phyloP scores from a whole-genome alignment of 108 stramenopile species.

The Nitzschia sp. region DNA sequence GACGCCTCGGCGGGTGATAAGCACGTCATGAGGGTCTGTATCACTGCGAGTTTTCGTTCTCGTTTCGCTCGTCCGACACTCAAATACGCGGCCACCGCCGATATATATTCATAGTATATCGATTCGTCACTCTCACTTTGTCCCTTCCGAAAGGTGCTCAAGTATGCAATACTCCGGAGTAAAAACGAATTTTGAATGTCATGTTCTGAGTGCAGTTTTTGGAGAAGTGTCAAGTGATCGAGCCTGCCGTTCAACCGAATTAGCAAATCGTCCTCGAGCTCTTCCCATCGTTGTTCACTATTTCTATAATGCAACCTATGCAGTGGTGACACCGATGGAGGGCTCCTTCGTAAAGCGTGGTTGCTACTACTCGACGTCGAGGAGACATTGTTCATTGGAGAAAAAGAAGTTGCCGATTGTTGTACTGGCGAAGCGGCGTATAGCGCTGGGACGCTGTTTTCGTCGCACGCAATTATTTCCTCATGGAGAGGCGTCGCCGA shows the following conservation, averaged over 20 bases:
- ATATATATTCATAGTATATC: slow-evolving; percentile 18
- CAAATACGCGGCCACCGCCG: slow-evolving; percentile 4
- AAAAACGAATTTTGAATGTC: not conserved
- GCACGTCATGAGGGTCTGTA: slow-evolving; percentile 18
- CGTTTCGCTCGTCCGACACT: slow-evolving; percentile 7
- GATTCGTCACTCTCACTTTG: not conserved
- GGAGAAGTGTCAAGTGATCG: not conserved
- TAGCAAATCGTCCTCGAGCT: slow-evolving; percentile 24
- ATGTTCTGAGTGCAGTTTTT: not conserved
- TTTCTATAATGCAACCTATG: no score
- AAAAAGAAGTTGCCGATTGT: no score
- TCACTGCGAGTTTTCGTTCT: slow-evolving; percentile 8
- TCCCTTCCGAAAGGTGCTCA: slow-evolving; percentile 7
- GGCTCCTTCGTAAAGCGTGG: no score
- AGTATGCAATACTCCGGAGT: slow-evolving; percentile 11
- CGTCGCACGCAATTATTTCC: no score
- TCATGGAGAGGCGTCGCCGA: not conserved
- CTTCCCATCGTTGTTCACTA: slow-evolving; percentile 15
- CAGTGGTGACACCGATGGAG: no score
- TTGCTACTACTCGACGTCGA: no score
- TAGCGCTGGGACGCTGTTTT: no score
- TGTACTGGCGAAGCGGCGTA: no score
- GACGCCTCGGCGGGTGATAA: slow-evolving; percentile 1
- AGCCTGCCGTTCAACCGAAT: slow-evolving; percentile 19
- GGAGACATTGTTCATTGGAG: no score